A percentile compares a stretch with the other conserved stretches of the same genome.
phyloP scores from a whole-genome alignment of 805 yeast species.

The Wickerhamiella siamensis region DNA sequence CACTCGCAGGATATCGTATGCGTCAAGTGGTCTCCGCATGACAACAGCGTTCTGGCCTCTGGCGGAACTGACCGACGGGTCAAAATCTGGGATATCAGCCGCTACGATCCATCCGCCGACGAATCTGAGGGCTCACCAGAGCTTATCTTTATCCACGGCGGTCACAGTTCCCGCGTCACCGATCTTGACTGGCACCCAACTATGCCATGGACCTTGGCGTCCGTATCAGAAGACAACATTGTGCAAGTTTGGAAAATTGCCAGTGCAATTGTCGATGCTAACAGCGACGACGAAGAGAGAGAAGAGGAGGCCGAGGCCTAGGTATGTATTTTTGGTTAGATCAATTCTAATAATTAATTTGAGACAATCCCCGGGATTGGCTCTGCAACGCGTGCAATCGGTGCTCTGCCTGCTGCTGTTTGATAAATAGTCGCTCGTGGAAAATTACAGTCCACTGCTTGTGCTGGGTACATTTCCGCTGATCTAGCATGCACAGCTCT shows the following conservation, averaged over 20 bases:
- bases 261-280: constrained; percentile 29
- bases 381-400: neutral
- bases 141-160: constrained; percentile 69
- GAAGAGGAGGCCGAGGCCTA: neutral
- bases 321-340: neutral
- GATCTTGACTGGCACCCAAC: constrained; percentile 57
- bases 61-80: constrained; percentile 56
- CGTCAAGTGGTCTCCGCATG: constrained; percentile 38
- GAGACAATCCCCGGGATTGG: neutral
- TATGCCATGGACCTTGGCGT: constrained; percentile 42
- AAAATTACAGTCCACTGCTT: neutral
- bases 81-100: constrained; percentile 58
- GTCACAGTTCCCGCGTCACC: constrained; percentile 58
- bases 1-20: constrained; percentile 45
- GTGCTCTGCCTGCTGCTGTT: neutral
- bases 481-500: neutral
- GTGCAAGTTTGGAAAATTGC: constrained; percentile 67
- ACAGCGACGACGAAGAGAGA: constrained; percentile 24
- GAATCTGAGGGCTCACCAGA: constrained; percentile 60
- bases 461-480: neutral
- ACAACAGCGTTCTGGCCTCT: constrained; percentile 41
- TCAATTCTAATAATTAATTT: too few species aligned
- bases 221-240: constrained; percentile 63
- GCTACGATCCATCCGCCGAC: constrained; percentile 39
- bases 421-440: neutral